phyloP scores from a whole-genome alignment of 495 filamentous ascomycete genomes.

The Penicillium salamii region DNA sequence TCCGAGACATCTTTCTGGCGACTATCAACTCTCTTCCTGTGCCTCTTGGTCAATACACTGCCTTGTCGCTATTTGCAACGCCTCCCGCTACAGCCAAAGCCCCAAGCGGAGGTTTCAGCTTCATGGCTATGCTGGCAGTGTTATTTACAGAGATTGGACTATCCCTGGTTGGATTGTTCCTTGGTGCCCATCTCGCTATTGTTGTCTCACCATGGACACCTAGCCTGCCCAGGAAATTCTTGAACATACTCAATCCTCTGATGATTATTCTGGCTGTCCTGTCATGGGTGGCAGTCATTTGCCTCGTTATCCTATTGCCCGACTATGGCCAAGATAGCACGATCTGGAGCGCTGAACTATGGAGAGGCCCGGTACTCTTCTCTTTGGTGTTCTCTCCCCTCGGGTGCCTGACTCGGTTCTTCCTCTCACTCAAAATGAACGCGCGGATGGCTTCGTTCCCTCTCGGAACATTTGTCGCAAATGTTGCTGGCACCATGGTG shows the following conservation, averaged over 20 bases:
- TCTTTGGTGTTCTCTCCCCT: conserved; percentile 73
- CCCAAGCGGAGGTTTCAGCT: conserved; percentile 64
- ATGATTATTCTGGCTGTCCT: no score
- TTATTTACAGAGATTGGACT: conserved; percentile 61
- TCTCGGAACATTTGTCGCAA: conserved; percentile 74
- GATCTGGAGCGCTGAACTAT: conserved; percentile 43
- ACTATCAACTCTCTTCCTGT: conserved; percentile 62
- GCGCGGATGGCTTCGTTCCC: no score
- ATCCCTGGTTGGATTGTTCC: conserved; percentile 12
- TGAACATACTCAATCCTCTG: no score
- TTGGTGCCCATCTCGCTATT: no score
- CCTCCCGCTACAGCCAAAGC: conserved; percentile 30
- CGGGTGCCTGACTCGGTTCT: conserved; percentile 69
- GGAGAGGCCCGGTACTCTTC: conserved; percentile 67
- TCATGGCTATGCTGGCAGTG: conserved; percentile 67
- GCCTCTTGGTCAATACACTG: conserved; percentile 21
- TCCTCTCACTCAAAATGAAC: conserved; percentile 53
- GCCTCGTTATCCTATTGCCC: no score
- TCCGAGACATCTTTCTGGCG: conserved; percentile 70
- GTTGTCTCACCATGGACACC: no score
- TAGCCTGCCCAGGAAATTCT: no score
- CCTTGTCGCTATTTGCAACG: conserved; percentile 27
- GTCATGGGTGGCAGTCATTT: no score
- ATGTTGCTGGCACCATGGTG: conserved; percentile 63
- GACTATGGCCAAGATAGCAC: conserved; percentile 42